Base-by-base conservation (phyloP, 768 basidiomycete genomes). In the Hypsizygus marmoreus region DNA sequence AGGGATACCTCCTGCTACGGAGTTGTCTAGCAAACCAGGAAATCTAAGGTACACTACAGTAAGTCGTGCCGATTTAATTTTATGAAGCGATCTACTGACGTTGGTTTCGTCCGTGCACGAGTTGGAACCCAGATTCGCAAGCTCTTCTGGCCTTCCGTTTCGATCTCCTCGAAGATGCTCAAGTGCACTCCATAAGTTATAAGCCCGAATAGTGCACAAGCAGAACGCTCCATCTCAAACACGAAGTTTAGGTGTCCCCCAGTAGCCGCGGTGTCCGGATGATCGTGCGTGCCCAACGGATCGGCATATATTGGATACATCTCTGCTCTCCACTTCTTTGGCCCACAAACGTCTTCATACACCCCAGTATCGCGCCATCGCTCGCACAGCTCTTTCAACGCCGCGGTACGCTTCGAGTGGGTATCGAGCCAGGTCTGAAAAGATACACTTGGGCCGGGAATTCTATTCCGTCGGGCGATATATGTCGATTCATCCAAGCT, bases 171-270 rank as follows among this genome's bases (percentile, higher is more conserved):
- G 59, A 81, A 91, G 41, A 84, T 79, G 14, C 81, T 89, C 83
- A 95, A 80, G 64, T 98, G 97, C 2, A 95, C 88, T 0, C 97
- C 95, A 56, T 89, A 94, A 0, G 95, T 97, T 40, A 91, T 77
- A 6, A 95, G 65, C 2, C 95, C 94, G 57, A 98, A 97, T 25
- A 98, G 68, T 0, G 87, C 79, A 62, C 90, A 92, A 2, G 92
- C 93, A 1, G 90, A 76, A 30, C 95, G 79, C 65, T 98, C 97
- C 78, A 98, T 80, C 62, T 84, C 79, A 64, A 98, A 97, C 16
- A 80, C 90, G 47, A 77, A 88, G 62, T 92, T 90, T 13, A 72
- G 52, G 12, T 53, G 49, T 28, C 65, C 60, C 12, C 60, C 64
- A 26, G 63, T 63, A 4, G 59, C 65, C 19, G 59, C 66, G 23